Conservation (phyloP, 2,329 filamentous ascomycete species). For the Penicillium sp. region DNA sequence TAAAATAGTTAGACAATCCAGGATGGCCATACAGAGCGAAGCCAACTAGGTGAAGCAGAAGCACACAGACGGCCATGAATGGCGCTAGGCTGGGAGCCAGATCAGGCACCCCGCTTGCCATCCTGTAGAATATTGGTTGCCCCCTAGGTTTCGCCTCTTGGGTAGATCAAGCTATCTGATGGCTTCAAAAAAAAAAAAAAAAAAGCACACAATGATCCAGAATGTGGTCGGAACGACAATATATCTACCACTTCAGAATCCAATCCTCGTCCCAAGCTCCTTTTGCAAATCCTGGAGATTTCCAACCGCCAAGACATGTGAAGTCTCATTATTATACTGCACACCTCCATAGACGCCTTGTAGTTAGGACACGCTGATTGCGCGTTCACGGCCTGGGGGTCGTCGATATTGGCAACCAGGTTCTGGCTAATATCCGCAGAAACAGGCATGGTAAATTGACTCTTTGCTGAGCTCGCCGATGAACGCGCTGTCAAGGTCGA, state of each 20-base stretch:
- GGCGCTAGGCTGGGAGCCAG: too few species aligned
- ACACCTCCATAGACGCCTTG: slow-evolving; percentile 52
- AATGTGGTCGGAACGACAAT: too few species aligned
- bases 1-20: too few species aligned
- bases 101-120: too few species aligned
- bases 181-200: too few species aligned
- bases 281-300: slow-evolving; percentile 46
- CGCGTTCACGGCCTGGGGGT: slow-evolving; percentile 61
- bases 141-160: too few species aligned
- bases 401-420: slow-evolving; percentile 61
- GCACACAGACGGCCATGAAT: too few species aligned
- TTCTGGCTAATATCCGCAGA: slow-evolving; percentile 46
- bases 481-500: slow-evolving; percentile 13
- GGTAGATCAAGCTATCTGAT: too few species aligned
- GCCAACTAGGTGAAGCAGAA: too few species aligned
- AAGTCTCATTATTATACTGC: slow-evolving; percentile 51
- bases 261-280: slow-evolving; percentile 61
- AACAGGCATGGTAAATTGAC: slow-evolving; percentile 50
- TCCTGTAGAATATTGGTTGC: too few species aligned
- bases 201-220: neutral
- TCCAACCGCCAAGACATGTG: slow-evolving; percentile 51
- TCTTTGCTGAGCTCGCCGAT: slow-evolving; percentile 19
- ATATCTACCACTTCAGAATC: slow-evolving; percentile 54
- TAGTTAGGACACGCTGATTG: slow-evolving; percentile 64
- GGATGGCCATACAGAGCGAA: too few species aligned